These are phyloP conservation scores for Colletotrichum zoysiae DNA, from an alignment of 2,329 filamentous ascomycete species.

Conservation along the genomic window DNA sequence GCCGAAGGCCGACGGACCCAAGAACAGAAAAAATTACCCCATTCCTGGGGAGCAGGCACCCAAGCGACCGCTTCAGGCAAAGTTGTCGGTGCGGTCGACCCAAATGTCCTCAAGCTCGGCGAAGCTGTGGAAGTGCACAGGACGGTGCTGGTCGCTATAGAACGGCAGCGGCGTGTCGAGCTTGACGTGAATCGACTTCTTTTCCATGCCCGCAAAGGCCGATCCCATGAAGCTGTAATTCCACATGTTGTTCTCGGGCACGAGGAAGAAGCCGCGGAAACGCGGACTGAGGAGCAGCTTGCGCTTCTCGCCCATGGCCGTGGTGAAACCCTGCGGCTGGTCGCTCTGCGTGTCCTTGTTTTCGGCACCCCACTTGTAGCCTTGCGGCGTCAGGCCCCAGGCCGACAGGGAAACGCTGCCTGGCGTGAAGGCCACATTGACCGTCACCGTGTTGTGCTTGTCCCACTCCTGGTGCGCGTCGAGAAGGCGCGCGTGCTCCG, in stretches of 20 bases:
- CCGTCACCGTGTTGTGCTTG: conserved; percentile 89
- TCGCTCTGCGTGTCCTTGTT: conserved; percentile 95
- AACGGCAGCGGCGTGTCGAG: conserved; percentile 91
- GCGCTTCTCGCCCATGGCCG: conserved; percentile 93
- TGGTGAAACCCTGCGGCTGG: conserved; percentile 93
- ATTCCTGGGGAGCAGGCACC: background rate
- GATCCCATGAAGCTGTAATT: conserved; percentile 99
- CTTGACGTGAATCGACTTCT: conserved; percentile 91
- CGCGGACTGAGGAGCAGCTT: conserved; percentile 93
- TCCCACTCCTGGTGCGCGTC: conserved; percentile 83
- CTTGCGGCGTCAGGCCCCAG: conserved; percentile 90
- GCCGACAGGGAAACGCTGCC: conserved; percentile 95
- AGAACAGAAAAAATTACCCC: background rate
- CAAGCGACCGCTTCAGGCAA: conserved; percentile 71
- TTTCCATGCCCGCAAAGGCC: conserved; percentile 87
- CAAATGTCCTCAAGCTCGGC: conserved; percentile 97
- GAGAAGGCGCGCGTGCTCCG: conserved; percentile 91
- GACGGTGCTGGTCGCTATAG: conserved; percentile 92
- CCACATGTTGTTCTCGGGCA: conserved; percentile 91
- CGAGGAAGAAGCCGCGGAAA: conserved; percentile 95
- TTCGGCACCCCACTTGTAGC: conserved; percentile 96
- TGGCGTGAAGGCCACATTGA: conserved; percentile 96
- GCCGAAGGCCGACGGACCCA: background rate
- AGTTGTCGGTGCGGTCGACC: conserved; percentile 93
- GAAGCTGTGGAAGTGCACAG: conserved; percentile 97